Evolutionary conservation across 768 basidiomycete species (phyloP).

Genomic region (Boletus subparvulus): DNA sequence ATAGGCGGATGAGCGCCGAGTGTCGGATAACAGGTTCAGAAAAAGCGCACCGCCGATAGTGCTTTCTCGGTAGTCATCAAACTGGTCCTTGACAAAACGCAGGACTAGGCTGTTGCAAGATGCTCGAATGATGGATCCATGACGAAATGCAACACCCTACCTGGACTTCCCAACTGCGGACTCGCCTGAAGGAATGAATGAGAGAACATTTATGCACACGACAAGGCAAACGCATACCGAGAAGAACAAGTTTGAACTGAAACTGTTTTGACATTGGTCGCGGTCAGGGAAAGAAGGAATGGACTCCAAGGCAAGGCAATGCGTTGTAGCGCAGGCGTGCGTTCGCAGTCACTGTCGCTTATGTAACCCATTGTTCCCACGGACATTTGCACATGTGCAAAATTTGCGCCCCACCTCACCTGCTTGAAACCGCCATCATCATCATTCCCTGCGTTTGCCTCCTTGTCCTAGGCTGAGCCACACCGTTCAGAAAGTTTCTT

Average conservation of each 20-base stretch:
- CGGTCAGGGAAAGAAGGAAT: conserved; percentile 26
- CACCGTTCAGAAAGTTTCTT: conserved; percentile 22
- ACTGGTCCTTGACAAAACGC: conserved; percentile 95
- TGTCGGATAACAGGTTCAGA: neutral
- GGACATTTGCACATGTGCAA: conserved; percentile 27
- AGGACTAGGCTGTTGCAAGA: conserved; percentile 71
- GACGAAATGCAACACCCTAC: conserved; percentile 38
- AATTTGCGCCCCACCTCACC: conserved; percentile 27
- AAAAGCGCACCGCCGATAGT: conserved; percentile 77
- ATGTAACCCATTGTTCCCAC: conserved; percentile 31
- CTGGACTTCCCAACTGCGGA: conserved; percentile 97
- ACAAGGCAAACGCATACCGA: conserved; percentile 53
- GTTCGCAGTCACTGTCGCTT: conserved; percentile 18
- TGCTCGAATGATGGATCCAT: conserved; percentile 26
- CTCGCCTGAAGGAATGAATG: conserved; percentile 60
- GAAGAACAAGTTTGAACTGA: conserved; percentile 94
- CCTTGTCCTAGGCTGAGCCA: conserved; percentile 26
- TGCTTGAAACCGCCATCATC: conserved; percentile 41
- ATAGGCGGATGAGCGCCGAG: conserved; percentile 16
- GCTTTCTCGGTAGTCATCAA: conserved; percentile 93
- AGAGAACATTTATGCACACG: neutral
- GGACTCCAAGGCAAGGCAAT: conserved; percentile 1
- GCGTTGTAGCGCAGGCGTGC: conserved; percentile 2
- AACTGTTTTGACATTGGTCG: conserved; percentile 84
- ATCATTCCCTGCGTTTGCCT: conserved; percentile 23